Evolutionary conservation across 768 basidiomycete species (phyloP).

Genomic region (Lactarius trivialis): DNA sequence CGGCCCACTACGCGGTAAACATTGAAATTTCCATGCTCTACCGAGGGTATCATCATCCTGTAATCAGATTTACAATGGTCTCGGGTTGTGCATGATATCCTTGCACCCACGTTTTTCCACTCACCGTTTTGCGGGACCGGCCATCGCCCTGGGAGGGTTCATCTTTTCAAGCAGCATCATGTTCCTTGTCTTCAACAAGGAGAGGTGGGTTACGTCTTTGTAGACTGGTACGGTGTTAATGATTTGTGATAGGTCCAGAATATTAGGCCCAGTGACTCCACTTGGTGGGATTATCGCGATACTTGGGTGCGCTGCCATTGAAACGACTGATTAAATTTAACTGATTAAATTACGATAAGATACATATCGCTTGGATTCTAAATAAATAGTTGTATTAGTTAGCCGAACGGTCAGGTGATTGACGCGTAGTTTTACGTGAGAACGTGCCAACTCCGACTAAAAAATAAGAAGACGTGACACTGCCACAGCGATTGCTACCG

Average conservation of each 20-base stretch:
- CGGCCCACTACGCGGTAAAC: conserved; percentile 53
- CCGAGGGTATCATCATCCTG: not conserved
- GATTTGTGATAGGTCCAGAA: conserved; percentile 34
- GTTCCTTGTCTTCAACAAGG: conserved; percentile 43
- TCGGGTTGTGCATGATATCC: conserved; percentile 56
- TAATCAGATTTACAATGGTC: conserved; percentile 58
- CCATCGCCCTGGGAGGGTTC: conserved; percentile 49
- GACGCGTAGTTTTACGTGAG: conserved; percentile 30
- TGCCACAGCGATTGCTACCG: not conserved
- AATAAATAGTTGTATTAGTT: not conserved
- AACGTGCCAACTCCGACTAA: conserved; percentile 43
- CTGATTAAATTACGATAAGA: conserved; percentile 30
- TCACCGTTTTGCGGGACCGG: conserved; percentile 62
- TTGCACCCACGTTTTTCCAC: conserved; percentile 52
- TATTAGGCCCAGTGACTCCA: conserved; percentile 61
- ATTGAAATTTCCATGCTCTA: not conserved
- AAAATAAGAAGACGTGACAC: conserved; percentile 21
- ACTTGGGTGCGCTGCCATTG: conserved; percentile 45
- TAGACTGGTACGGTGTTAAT: not conserved
- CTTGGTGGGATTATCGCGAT: conserved; percentile 60
- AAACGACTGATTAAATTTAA: not conserved
- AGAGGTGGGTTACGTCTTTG: conserved; percentile 31
- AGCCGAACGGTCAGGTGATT: conserved; percentile 34
- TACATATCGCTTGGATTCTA: conserved; percentile 49
- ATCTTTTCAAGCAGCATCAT: conserved; percentile 64